phyloP scores from a whole-genome alignment of 441 rosid genomes.

The Syzygium syzygioides region DNA sequence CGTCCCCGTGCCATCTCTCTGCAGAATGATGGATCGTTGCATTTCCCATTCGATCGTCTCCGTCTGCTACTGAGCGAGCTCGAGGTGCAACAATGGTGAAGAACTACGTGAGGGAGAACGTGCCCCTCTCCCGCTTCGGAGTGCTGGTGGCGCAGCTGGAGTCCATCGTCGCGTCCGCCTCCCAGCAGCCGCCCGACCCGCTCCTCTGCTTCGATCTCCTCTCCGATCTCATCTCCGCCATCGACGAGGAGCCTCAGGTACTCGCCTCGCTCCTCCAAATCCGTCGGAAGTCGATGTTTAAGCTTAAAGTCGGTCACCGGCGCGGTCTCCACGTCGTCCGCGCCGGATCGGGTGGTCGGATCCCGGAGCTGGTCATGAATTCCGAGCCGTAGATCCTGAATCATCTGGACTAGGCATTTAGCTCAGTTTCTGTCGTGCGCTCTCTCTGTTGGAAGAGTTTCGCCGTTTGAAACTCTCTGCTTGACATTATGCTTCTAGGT shows the following conservation, averaged over 20 bases:
- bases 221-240: conserved; percentile 88
- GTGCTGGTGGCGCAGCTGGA: conserved; percentile 92
- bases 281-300: background rate
- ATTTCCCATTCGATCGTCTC: background rate
- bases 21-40: background rate
- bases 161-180: conserved; percentile 83
- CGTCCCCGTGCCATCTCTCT: background rate
- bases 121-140: conserved; percentile 92
- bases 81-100: conserved; percentile 35
- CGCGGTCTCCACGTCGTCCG: background rate
- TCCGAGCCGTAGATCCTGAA: background rate
- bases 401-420: background rate
- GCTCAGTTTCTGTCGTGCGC: background rate
- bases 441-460: background rate
- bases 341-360: background rate
- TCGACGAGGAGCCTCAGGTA: conserved; percentile 87
- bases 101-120: conserved; percentile 62
- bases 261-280: background rate
- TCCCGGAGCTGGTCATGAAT: background rate
- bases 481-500: background rate
- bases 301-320: background rate
- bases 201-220: conserved; percentile 95
- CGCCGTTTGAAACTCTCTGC: background rate
- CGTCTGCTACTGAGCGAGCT: background rate
- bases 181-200: conserved; percentile 85